Conservation (phyloP, 2,329 filamentous ascomycete species). For the Stagonosporopsis chrysanthemi region DNA sequence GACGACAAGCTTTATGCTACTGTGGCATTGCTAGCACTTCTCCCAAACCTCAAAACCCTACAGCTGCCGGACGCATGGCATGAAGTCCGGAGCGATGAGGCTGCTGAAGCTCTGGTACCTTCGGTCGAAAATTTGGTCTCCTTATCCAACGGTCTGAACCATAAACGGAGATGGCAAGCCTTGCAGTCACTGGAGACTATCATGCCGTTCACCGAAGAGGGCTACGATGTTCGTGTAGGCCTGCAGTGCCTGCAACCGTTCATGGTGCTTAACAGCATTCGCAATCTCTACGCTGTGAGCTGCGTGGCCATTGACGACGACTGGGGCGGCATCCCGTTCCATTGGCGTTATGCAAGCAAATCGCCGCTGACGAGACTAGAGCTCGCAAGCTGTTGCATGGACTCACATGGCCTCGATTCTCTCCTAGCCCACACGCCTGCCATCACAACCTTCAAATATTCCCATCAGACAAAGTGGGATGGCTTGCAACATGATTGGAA, state of each 20-base stretch:
- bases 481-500: slow-evolving; percentile 46
- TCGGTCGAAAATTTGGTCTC: slow-evolving; percentile 24
- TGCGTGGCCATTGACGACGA: slow-evolving; percentile 43
- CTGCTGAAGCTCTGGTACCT: slow-evolving; percentile 27
- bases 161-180: slow-evolving; percentile 18
- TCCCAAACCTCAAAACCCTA: slow-evolving; percentile 42
- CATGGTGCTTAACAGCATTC: slow-evolving; percentile 35
- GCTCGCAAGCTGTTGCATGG: slow-evolving; percentile 44
- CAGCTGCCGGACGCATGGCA: slow-evolving; percentile 41
- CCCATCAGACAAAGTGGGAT: slow-evolving; percentile 46
- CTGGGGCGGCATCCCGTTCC: slow-evolving; percentile 39
- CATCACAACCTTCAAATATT: slow-evolving; percentile 42
- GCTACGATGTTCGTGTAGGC: slow-evolving; percentile 38
- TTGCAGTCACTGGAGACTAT: slow-evolving; percentile 37
- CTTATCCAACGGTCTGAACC: slow-evolving; percentile 25
- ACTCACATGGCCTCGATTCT: slow-evolving; percentile 34
- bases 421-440: slow-evolving; percentile 37
- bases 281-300: slow-evolving; percentile 41
- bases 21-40: slow-evolving; percentile 35
- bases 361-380: slow-evolving; percentile 40
- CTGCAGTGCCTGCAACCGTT: slow-evolving; percentile 42
- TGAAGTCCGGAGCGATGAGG: slow-evolving; percentile 30
- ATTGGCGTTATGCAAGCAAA: slow-evolving; percentile 33
- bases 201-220: slow-evolving; percentile 41
- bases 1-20: slow-evolving; percentile 32